A percentile compares a stretch with the other conserved stretches of the same genome.
Evolutionary conservation across 495 filamentous ascomycete species (phyloP).

Genomic region (Aspergillus diversus): DNA sequence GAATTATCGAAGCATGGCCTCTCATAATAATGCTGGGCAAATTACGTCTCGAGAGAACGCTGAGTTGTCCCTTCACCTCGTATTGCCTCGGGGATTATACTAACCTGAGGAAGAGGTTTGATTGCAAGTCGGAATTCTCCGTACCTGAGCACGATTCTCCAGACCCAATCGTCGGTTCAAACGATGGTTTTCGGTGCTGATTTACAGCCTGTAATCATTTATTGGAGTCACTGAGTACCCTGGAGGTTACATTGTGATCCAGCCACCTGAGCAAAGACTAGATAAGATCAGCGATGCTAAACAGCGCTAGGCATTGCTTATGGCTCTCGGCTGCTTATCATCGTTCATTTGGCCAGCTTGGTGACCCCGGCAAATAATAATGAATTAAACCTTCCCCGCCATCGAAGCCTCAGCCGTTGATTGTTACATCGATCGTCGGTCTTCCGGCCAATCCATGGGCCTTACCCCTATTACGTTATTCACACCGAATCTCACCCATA

Average conservation of each 20-base stretch:
- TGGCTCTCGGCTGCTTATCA: neutral
- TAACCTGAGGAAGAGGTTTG: neutral
- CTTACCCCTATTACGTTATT: slow-evolving; percentile 15
- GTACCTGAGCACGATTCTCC: neutral
- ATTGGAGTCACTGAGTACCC: neutral
- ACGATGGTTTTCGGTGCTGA: no score
- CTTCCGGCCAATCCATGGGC: neutral
- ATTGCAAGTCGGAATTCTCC: neutral
- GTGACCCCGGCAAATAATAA: neutral
- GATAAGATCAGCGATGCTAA: neutral
- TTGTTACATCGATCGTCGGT: slow-evolving; percentile 23
- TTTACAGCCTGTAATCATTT: neutral
- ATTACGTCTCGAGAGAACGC: no score
- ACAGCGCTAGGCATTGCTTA: neutral
- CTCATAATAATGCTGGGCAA: no score
- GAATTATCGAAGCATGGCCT: no score
- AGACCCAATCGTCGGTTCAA: neutral
- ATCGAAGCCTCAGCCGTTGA: neutral
- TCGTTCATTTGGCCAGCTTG: neutral
- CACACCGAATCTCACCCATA: neutral
- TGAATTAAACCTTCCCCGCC: neutral
- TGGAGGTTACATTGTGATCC: neutral
- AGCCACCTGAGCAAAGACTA: neutral
- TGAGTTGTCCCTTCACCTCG: neutral
- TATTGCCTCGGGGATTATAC: neutral